Base-by-base conservation (phyloP, 345 rosid genomes). In the Aquilaria yunnanensis region DNA sequence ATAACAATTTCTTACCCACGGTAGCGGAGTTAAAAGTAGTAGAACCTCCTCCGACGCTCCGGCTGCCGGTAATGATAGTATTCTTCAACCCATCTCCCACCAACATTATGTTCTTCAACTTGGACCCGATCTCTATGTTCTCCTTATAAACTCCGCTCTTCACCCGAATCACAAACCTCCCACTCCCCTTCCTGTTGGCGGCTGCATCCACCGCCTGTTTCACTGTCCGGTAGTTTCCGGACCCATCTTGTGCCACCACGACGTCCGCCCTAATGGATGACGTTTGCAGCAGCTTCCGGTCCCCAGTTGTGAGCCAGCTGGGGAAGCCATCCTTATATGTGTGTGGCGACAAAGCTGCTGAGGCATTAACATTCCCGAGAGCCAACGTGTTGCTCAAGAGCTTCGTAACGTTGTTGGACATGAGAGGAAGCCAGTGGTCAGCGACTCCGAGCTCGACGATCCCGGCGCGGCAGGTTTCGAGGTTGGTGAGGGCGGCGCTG, bases 1-100 rank as follows among this genome's bases (percentile, higher is more conserved):
- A 16, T 16, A 37, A 37, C 8, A 37, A 8, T 45, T 54, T 47
- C 66, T 65, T 65, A 89, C 98, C 96, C 14, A 79, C 87, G 47
- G 98, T 92, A 45, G 96, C 95, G 14, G 98, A 89, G 64, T 79
- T 64, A 68, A 83, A 92, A 69, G 98, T 92, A 14, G 96, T 86
- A 72, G 66, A 92, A 29, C 90, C 89, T 1, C 83, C 81, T 4
- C 78, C 77, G 41, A 83, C 88, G 52, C 98, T 92, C 66, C 88
- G 64, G 54, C 87, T 85, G 10, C 92, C 85, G 3, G 92, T 83
- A 61, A 92, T 78, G 43, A 85, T 78, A 46, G 98, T 92, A 34
- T 49, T 66, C 66, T 81, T 78, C 67, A 76, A 56, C 0, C 96
- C 95, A 54, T 89, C 96, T 0, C 96, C 98, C 14, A 85, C 81